phyloP scores from a whole-genome alignment of 2,329 filamentous ascomycete species.

The Aspergillus sp. region DNA sequence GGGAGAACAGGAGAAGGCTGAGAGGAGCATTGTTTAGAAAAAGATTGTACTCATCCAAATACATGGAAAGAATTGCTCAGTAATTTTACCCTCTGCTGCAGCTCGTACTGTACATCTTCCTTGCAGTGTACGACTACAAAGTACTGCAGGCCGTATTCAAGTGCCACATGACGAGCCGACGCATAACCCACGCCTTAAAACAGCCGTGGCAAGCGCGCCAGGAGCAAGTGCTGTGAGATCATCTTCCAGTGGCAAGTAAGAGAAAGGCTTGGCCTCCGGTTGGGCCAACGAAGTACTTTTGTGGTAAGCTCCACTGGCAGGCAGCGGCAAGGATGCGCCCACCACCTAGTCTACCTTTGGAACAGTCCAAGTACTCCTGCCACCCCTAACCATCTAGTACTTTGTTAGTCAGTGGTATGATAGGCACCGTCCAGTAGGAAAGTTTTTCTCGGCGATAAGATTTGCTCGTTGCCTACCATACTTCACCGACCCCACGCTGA shows the following conservation, averaged over 20 bases:
- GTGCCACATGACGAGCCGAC: background rate
- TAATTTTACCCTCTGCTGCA: background rate
- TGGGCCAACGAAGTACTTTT: background rate
- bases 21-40: slow-evolving; percentile 22
- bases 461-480: no score
- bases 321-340: background rate
- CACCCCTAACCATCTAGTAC: no score
- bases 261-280: background rate
- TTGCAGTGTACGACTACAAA: background rate
- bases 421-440: no score
- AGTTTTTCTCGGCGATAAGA: no score
- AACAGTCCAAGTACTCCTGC: background rate
- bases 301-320: background rate
- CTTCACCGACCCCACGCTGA: no score
- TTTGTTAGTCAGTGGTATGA: no score
- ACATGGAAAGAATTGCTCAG: background rate
- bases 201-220: background rate
- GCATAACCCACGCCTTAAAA: background rate
- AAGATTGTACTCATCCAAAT: background rate
- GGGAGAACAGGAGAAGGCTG: slow-evolving; percentile 14
- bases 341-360: background rate
- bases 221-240: background rate
- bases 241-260: background rate
- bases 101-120: background rate
- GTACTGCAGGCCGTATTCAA: background rate